These are phyloP conservation scores for Cymbopogon citratus DNA, from an alignment of 176 grass and related monocot genomes.

Conservation along the genomic window DNA sequence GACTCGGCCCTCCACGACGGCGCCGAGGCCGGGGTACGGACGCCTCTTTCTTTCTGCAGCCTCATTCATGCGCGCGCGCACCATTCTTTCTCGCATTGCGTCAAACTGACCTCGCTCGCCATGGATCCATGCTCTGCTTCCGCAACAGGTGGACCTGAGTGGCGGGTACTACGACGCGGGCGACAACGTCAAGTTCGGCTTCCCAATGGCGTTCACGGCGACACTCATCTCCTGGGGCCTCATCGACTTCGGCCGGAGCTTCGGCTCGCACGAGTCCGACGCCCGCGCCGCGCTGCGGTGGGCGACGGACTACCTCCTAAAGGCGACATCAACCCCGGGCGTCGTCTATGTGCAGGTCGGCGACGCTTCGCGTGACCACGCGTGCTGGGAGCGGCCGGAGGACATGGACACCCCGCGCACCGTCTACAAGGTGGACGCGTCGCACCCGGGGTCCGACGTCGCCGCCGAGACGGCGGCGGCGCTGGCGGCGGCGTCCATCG, in stretches of 20 bases:
- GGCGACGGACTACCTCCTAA: slow-evolving; percentile 91
- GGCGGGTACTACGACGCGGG: slow-evolving; percentile 97
- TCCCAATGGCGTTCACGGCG: slow-evolving; percentile 92
- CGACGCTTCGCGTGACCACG: slow-evolving; percentile 67
- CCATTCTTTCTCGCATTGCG: background rate
- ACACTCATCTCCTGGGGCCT: slow-evolving; percentile 89
- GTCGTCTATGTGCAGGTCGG: slow-evolving; percentile 86
- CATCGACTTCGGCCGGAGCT: slow-evolving; percentile 68
- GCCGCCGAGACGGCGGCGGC: slow-evolving; percentile 85
- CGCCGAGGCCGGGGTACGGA: slow-evolving; percentile 43
- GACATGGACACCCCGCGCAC: slow-evolving; percentile 95
- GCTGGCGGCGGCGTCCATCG: slow-evolving; percentile 74
- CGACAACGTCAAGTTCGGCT: slow-evolving; percentile 96
- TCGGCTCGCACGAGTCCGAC: slow-evolving; percentile 48
- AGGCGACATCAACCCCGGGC: slow-evolving; percentile 44
- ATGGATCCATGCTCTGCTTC: too few relatives aligned
- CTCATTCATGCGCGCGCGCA: background rate
- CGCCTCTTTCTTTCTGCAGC: background rate
- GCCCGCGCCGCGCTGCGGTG: slow-evolving; percentile 50
- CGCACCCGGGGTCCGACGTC: slow-evolving; percentile 78
- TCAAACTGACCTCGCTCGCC: too few relatives aligned
- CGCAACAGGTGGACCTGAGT: slow-evolving; percentile 59
- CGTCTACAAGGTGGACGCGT: slow-evolving; percentile 61
- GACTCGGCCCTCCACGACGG: slow-evolving; percentile 76
- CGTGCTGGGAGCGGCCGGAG: slow-evolving; percentile 90